Evolutionary conservation across 208 protist genomes (phyloP).

Genomic region (Trypanosoma melophagium): DNA sequence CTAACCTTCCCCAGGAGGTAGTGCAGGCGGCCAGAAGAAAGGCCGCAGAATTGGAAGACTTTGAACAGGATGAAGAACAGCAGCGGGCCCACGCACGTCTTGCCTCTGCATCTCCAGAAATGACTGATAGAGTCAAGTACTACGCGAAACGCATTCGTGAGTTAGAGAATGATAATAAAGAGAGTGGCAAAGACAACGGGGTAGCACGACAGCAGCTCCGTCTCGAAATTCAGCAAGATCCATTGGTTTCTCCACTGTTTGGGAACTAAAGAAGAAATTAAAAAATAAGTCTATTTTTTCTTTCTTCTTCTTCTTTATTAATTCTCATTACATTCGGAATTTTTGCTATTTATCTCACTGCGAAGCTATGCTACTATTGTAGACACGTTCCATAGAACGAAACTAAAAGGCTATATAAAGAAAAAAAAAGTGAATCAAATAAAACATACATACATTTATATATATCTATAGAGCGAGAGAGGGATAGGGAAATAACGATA

Average conservation of each 20-base stretch:
- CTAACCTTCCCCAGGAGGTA: slow-evolving; percentile 82
- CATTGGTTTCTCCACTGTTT: slow-evolving; percentile 34
- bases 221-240: slow-evolving; percentile 50
- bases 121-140: slow-evolving; percentile 35
- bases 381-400: too few relatives aligned
- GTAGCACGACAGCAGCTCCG: slow-evolving; percentile 39
- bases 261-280: neutral
- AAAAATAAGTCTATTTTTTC: slow-evolving; percentile 2
- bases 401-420: too few relatives aligned
- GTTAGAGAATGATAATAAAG: slow-evolving; percentile 32
- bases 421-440: too few relatives aligned
- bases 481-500: neutral
- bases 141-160: slow-evolving; percentile 77
- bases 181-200: slow-evolving; percentile 1
- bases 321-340: too few relatives aligned
- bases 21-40: slow-evolving; percentile 78
- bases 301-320: neutral
- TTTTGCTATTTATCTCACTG: neutral
- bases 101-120: slow-evolving; percentile 24
- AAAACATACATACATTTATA: too few relatives aligned
- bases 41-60: slow-evolving; percentile 83
- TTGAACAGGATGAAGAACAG: slow-evolving; percentile 40
- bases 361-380: neutral
- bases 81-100: slow-evolving; percentile 9
- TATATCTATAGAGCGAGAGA: too few relatives aligned